phyloP scores from a whole-genome alignment of 1,284 basidiomycete species.

The Sanghuangporus baumii region DNA sequence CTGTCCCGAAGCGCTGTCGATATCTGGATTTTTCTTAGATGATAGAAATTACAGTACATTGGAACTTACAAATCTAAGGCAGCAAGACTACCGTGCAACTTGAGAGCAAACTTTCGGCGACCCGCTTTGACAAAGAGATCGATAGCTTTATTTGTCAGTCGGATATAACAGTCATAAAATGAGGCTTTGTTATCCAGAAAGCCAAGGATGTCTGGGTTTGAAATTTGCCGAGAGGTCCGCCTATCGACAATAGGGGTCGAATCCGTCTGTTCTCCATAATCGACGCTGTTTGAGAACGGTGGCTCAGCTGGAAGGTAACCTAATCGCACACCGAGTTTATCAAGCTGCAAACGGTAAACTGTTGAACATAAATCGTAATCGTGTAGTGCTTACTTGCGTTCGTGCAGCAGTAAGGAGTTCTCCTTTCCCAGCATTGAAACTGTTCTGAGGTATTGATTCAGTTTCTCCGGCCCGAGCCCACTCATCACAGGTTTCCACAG shows the following conservation, averaged over 20 bases:
- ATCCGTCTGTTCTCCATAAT: constrained; percentile 20
- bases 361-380: not conserved
- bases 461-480: constrained; percentile 54
- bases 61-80: constrained; percentile 75
- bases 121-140: constrained; percentile 77
- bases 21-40: constrained; percentile 39
- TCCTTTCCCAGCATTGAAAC: constrained; percentile 67
- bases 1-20: constrained; percentile 54
- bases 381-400: constrained; percentile 52
- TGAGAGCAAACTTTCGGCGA: constrained; percentile 78
- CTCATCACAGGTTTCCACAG: constrained; percentile 77
- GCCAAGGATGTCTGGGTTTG: constrained; percentile 57
- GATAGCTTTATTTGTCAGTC: constrained; percentile 74
- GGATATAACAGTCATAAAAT: constrained; percentile 74
- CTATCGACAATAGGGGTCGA: constrained; percentile 21
- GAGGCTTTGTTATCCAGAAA: constrained; percentile 51
- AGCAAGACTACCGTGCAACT: constrained; percentile 79
- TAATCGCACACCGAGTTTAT: constrained; percentile 69
- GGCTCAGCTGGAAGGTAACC: constrained; percentile 66
- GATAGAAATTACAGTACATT: not conserved
- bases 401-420: constrained; percentile 81
- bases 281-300: constrained; percentile 59
- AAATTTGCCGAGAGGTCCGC: constrained; percentile 40
- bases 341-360: constrained; percentile 47
- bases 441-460: constrained; percentile 38